Conservation (phyloP, 306 rosid species). For the Macrotyloma uniflorum region DNA sequence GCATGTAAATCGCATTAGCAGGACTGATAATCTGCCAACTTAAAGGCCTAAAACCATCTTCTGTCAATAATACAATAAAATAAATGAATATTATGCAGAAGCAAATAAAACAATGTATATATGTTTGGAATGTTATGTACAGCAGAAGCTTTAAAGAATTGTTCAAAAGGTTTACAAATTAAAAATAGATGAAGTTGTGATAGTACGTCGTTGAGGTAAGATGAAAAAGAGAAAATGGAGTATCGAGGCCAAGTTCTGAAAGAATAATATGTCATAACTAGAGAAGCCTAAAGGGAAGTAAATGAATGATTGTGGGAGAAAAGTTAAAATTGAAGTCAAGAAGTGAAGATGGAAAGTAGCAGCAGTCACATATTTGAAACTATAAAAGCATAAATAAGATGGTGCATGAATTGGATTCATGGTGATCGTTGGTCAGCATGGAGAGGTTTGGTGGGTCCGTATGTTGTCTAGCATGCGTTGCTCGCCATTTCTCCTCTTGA, state of each 20-base stretch:
- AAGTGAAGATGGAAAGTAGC: slow-evolving; percentile 37
- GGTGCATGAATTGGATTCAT: slow-evolving; percentile 41
- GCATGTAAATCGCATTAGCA: not conserved
- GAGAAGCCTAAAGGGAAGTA: slow-evolving; percentile 19
- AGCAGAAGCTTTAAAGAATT: not conserved
- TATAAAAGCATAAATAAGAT: not conserved
- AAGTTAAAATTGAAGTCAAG: slow-evolving; percentile 30
- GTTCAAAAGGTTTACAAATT: not conserved
- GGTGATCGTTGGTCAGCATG: slow-evolving; percentile 48
- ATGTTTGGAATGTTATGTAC: not conserved
- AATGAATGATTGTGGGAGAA: slow-evolving; percentile 33
- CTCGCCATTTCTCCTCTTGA: slow-evolving; percentile 58
- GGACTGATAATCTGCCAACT: too few species aligned
- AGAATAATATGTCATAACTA: not conserved
- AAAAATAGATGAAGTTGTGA: not conserved
- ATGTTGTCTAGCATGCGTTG: slow-evolving; percentile 89
- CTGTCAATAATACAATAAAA: too few species aligned
- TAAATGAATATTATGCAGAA: not conserved
- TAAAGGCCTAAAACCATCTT: not conserved
- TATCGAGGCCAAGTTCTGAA: not conserved
- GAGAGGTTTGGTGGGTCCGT: slow-evolving; percentile 71
- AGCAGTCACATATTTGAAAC: slow-evolving; percentile 18
- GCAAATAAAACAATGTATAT: not conserved
- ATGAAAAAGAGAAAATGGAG: slow-evolving; percentile 1
- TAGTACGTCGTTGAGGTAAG: not conserved